Evolutionary conservation across 768 basidiomycete species (phyloP).

Genomic region (Rhodotorula sphaerocarpa): DNA sequence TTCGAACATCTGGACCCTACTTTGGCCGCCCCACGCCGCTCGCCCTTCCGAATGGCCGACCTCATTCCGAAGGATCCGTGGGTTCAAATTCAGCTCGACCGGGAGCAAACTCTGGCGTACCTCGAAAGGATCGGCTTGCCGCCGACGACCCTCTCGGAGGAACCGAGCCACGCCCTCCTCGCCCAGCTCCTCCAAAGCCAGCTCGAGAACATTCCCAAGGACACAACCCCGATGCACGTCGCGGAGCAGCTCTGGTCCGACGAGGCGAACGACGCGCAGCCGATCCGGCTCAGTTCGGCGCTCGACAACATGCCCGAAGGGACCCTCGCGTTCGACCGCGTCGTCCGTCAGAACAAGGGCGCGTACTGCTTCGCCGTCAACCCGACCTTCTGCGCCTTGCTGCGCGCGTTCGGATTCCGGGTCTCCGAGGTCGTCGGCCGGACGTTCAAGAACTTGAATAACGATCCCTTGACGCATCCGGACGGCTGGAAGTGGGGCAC

Average conservation of each 20-base stretch:
- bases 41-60: not conserved
- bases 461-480: conserved; percentile 20
- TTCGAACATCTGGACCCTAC: not conserved
- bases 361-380: conserved; percentile 31
- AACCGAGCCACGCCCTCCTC: conserved; percentile 13
- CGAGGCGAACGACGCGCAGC: not conserved
- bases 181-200: not conserved
- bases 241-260: conserved; percentile 7
- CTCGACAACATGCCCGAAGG: conserved; percentile 16
- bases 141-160: not conserved
- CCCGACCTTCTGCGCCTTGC: conserved; percentile 8
- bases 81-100: not conserved
- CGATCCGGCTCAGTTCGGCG: conserved; percentile 2
- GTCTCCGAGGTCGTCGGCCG: conserved; percentile 17
- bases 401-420: conserved; percentile 21
- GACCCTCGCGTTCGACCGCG: conserved; percentile 4
- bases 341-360: conserved; percentile 14
- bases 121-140: conserved; percentile 17
- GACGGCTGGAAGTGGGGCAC: conserved; percentile 32
- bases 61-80: conserved; percentile 13
- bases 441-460: conserved; percentile 16
- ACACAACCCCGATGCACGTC: conserved; percentile 25
- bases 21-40: no score
- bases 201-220: conserved; percentile 26
- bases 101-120: not conserved